phyloP scores from a whole-genome alignment of 2,329 filamentous ascomycete genomes.

The Pseudogymnoascus sp. region DNA sequence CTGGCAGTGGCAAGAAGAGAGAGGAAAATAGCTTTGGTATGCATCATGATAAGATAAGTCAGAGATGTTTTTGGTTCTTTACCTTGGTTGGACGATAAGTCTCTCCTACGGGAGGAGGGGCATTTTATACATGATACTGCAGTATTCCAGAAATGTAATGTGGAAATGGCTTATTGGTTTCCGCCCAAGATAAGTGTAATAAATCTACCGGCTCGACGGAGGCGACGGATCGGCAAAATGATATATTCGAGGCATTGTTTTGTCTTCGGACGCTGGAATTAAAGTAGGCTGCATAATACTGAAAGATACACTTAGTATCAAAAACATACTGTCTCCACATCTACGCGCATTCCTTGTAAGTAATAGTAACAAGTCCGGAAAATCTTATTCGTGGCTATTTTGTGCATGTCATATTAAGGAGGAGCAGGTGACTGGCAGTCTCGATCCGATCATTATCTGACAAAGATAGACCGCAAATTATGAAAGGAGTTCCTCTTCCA shows the following conservation, averaged over 20 bases:
- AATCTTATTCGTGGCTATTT: background rate
- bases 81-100: background rate
- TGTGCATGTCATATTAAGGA: background rate
- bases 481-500: background rate
- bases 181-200: background rate
- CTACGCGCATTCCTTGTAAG: background rate
- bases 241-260: background rate
- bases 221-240: background rate
- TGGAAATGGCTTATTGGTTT: background rate
- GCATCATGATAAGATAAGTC: background rate
- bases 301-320: background rate
- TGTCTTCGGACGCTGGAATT: background rate
- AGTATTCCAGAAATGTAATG: background rate
- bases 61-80: background rate
- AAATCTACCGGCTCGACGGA: background rate
- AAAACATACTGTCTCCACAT: background rate
- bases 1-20: constrained; percentile 36
- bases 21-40: background rate
- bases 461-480: background rate
- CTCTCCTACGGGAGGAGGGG: background rate
- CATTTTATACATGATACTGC: background rate
- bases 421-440: background rate
- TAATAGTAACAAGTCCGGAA: background rate
- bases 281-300: background rate
- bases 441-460: background rate